A percentile compares a stretch with the other conserved stretches of the same genome.
phyloP scores from a whole-genome alignment of 306 rosid species.

The Vicia sativa region DNA sequence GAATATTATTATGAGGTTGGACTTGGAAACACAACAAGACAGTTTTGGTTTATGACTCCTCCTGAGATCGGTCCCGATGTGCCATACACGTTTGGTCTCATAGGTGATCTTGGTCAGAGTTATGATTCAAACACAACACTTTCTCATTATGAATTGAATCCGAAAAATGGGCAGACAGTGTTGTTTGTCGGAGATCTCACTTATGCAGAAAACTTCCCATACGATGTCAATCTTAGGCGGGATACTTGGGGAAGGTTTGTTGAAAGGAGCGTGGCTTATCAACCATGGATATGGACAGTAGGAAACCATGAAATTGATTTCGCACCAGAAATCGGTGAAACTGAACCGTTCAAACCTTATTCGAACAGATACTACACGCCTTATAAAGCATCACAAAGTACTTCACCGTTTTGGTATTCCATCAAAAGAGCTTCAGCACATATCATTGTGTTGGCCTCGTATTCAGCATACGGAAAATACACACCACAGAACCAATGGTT shows the following conservation, averaged over 20 bases:
- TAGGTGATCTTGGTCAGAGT: constrained; percentile 94
- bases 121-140: constrained; percentile 79
- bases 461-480: constrained; percentile 81
- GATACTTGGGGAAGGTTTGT: constrained; percentile 85
- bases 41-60: constrained; percentile 78
- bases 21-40: constrained; percentile 57
- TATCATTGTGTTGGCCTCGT: constrained; percentile 75
- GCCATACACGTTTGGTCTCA: constrained; percentile 88
- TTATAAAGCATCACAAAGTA: constrained; percentile 58
- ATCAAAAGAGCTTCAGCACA: constrained; percentile 84
- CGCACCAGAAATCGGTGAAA: constrained; percentile 58
- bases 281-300: constrained; percentile 97
- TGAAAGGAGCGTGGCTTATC: constrained; percentile 89
- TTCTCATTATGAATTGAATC: constrained; percentile 71
- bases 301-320: constrained; percentile 90
- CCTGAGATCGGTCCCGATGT: constrained; percentile 84
- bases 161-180: constrained; percentile 64
- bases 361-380: constrained; percentile 59
- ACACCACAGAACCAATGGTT: constrained; percentile 88
- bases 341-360: constrained; percentile 13
- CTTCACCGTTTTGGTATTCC: constrained; percentile 83
- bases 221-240: constrained; percentile 76
- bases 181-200: constrained; percentile 85
- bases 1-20: constrained; percentile 83
- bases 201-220: constrained; percentile 71